A percentile compares a stretch with the other conserved stretches of the same genome.
These are phyloP conservation scores for Aspergillus sparsus DNA, from an alignment of 495 filamentous ascomycete species.

Conservation along the genomic window DNA sequence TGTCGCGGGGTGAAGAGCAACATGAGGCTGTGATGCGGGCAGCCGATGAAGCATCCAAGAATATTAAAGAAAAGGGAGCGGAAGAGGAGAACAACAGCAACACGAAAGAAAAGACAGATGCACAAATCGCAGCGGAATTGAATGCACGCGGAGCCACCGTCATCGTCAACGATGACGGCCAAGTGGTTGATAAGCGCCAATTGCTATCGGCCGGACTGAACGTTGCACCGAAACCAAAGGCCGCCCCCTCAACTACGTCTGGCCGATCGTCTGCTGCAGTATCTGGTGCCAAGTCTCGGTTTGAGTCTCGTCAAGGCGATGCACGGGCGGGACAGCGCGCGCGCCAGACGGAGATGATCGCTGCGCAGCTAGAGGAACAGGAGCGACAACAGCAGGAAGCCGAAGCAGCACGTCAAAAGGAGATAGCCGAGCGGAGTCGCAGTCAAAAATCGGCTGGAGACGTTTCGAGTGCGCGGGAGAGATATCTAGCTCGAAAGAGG, in stretches of 20 bases:
- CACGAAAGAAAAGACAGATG: conserved; percentile 62
- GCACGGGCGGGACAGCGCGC: conserved; percentile 64
- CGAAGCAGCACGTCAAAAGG: conserved; percentile 65
- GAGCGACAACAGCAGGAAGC: conserved; percentile 77
- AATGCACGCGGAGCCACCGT: conserved; percentile 68
- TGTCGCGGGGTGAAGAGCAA: conserved; percentile 73
- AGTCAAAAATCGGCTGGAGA: conserved; percentile 72
- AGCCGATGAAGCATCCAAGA: conserved; percentile 64
- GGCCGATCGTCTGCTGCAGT: conserved; percentile 29
- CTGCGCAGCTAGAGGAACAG: conserved; percentile 64
- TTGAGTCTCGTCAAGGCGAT: conserved; percentile 38
- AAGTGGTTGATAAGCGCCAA: conserved; percentile 92
- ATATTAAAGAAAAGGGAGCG: conserved; percentile 40
- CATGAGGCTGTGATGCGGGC: conserved; percentile 70
- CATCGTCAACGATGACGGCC: conserved; percentile 86
- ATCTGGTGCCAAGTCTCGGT: conserved; percentile 36
- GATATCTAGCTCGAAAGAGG: conserved; percentile 81
- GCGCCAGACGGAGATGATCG: conserved; percentile 84
- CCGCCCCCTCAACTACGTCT: conserved; percentile 30
- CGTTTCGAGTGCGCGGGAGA: conserved; percentile 81
- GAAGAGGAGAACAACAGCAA: conserved; percentile 26
- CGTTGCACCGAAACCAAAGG: conserved; percentile 63
- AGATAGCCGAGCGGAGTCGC: conserved; percentile 72
- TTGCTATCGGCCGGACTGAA: conserved; percentile 87
- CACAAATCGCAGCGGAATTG: conserved; percentile 71